phyloP scores from a whole-genome alignment of 2,329 filamentous ascomycete species.

The Calonectria hongkongensis region DNA sequence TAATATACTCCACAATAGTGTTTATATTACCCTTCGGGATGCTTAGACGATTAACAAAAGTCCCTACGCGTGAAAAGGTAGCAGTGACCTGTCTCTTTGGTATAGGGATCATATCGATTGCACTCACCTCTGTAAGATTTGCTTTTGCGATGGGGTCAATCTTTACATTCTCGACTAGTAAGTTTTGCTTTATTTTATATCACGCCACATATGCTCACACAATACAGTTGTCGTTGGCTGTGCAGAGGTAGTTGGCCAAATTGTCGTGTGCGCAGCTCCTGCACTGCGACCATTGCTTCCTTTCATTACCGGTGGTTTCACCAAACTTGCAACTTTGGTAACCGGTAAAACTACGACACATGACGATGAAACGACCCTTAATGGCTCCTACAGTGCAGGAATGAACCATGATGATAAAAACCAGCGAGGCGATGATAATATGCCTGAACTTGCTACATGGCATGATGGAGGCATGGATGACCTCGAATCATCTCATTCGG shows the following conservation, averaged over 20 bases:
- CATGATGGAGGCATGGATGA: background rate
- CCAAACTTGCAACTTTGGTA: background rate
- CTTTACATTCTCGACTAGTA: background rate
- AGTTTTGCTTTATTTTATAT: background rate
- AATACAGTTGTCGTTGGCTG: background rate
- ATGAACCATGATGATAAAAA: background rate
- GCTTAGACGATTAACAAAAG: background rate
- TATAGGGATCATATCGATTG: background rate
- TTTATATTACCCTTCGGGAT: conserved; percentile 3
- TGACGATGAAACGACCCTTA: background rate
- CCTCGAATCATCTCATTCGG: background rate
- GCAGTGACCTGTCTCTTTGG: background rate
- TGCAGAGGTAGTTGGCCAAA: conserved; percentile 6
- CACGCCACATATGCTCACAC: accelerated
- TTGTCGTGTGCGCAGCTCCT: conserved; percentile 3
- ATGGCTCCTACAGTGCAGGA: background rate
- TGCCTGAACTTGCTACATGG: background rate
- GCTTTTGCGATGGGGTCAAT: background rate
- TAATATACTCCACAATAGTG: background rate
- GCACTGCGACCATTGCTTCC: conserved; percentile 1
- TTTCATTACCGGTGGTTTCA: background rate
- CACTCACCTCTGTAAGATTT: background rate
- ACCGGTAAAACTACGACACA: background rate
- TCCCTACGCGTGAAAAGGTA: background rate
- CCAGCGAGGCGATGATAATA: background rate